phyloP scores from a whole-genome alignment of 1,284 basidiomycete species.

The Ceratobasidium sp. region DNA sequence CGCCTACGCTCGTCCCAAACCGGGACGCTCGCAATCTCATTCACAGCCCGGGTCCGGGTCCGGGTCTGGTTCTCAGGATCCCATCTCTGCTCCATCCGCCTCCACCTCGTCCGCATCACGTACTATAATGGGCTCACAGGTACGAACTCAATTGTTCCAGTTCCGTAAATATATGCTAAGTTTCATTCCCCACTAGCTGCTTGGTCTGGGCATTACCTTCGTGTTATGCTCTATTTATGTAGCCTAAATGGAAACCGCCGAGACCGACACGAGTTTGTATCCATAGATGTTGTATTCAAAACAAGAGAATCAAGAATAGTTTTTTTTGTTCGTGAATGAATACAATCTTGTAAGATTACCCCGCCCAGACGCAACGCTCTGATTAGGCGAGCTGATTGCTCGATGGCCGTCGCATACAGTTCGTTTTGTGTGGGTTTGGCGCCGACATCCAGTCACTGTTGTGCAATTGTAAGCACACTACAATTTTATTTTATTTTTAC shows the following conservation, averaged over 20 bases:
- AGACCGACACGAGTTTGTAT: background rate
- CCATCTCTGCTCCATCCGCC: background rate
- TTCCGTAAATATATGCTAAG: background rate
- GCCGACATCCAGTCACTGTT: background rate
- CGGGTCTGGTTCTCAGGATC: too few species aligned
- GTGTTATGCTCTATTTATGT: background rate
- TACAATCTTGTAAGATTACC: too few species aligned
- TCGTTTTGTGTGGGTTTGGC: background rate
- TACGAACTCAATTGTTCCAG: background rate
- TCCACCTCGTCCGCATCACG: constrained; percentile 4
- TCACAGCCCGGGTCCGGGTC: background rate
- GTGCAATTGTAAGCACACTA: background rate
- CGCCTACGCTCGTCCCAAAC: constrained; percentile 19
- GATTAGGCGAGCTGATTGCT: too few species aligned
- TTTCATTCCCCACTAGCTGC: background rate
- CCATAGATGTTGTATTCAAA: background rate
- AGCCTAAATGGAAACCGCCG: background rate
- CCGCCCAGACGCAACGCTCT: too few species aligned
- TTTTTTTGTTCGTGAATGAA: too few species aligned
- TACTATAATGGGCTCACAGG: background rate
- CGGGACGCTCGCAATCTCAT: background rate
- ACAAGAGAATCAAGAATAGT: too few species aligned
- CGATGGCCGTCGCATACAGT: too few species aligned
- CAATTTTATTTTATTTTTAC: background rate
- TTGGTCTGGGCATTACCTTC: background rate